Evolutionary conservation across 768 basidiomycete genomes (phyloP).

Genomic region (Melanogaster broomeanus): DNA sequence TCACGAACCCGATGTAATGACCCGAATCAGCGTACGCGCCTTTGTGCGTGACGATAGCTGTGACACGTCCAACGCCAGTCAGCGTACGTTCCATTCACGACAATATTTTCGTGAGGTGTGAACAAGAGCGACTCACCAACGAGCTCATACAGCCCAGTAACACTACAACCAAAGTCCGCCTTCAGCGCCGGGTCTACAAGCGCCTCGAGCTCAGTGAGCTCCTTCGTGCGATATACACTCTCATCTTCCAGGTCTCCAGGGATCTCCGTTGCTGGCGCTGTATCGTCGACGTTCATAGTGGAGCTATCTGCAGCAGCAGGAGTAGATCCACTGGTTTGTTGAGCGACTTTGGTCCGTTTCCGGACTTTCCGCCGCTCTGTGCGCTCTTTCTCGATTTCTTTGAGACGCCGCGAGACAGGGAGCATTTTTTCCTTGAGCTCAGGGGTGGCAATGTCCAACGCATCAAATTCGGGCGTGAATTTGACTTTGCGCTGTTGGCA

Average conservation of each 20-base stretch:
- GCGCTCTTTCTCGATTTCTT: slow-evolving; percentile 83
- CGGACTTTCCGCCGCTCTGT: slow-evolving; percentile 80
- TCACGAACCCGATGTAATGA: slow-evolving; percentile 93
- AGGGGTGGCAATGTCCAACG: slow-evolving; percentile 76
- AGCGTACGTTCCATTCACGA: neutral
- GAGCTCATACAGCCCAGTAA: slow-evolving; percentile 87
- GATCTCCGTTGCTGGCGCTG: slow-evolving; percentile 19
- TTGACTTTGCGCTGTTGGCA: slow-evolving; percentile 78
- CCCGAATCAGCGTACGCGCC: slow-evolving; percentile 93
- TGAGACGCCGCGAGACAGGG: slow-evolving; percentile 70
- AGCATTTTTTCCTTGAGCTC: slow-evolving; percentile 72
- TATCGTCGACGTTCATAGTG: slow-evolving; percentile 52
- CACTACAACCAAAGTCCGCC: slow-evolving; percentile 71
- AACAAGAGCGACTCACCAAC: slow-evolving; percentile 58
- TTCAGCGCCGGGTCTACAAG: slow-evolving; percentile 66
- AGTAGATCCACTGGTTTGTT: slow-evolving; percentile 18
- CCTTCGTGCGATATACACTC: slow-evolving; percentile 58
- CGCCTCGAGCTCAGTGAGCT: slow-evolving; percentile 61
- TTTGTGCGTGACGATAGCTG: slow-evolving; percentile 96
- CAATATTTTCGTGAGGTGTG: neutral
- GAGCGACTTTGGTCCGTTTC: slow-evolving; percentile 61
- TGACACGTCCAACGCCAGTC: neutral
- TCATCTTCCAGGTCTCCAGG: slow-evolving; percentile 59
- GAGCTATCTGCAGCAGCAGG: slow-evolving; percentile 22
- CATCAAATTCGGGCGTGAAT: slow-evolving; percentile 88